These are phyloP conservation scores for Exobasidium cylindrosporum DNA, from an alignment of 1,284 basidiomycete genomes.

Conservation along the genomic window DNA sequence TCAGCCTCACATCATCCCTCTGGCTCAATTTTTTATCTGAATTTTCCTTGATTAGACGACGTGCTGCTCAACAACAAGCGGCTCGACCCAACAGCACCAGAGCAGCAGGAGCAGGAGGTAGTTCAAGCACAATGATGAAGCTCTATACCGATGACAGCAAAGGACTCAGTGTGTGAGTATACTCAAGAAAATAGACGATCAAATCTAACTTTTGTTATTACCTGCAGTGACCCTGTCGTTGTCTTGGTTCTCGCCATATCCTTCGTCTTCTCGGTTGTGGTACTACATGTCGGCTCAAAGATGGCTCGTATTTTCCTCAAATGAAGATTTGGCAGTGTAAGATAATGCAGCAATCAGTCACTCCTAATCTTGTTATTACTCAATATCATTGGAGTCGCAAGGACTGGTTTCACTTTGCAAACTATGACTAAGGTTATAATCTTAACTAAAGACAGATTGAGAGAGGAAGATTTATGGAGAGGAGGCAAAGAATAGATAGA, in stretches of 20 bases:
- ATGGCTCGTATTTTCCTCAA: constrained; percentile 85
- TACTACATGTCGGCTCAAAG: constrained; percentile 96
- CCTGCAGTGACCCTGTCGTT: constrained; percentile 85
- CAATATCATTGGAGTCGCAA: constrained; percentile 4
- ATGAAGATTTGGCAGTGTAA: too few species aligned
- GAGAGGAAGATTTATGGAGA: too few species aligned
- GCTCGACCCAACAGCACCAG: constrained; percentile 82
- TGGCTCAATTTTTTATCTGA: not conserved
- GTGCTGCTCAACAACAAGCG: constrained; percentile 64
- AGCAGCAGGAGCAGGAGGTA: constrained; percentile 91
- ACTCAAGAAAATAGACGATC: too few species aligned
- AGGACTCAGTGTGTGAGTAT: constrained; percentile 86
- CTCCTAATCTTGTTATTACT: not conserved
- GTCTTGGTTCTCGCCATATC: constrained; percentile 93
- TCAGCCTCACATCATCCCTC: not conserved
- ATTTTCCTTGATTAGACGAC: constrained; percentile 56
- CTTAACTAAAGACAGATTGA: too few species aligned
- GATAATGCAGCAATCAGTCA: not conserved
- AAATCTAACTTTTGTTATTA: too few species aligned
- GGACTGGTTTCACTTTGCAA: too few species aligned
- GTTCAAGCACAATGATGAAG: constrained; percentile 95
- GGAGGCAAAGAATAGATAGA: not conserved
- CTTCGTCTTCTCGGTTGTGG: constrained; percentile 98
- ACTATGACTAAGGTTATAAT: too few species aligned
- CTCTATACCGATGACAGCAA: constrained; percentile 93